Base-by-base conservation (phyloP, 139 green algal genomes). In the Chlorella sp. region DNA sequence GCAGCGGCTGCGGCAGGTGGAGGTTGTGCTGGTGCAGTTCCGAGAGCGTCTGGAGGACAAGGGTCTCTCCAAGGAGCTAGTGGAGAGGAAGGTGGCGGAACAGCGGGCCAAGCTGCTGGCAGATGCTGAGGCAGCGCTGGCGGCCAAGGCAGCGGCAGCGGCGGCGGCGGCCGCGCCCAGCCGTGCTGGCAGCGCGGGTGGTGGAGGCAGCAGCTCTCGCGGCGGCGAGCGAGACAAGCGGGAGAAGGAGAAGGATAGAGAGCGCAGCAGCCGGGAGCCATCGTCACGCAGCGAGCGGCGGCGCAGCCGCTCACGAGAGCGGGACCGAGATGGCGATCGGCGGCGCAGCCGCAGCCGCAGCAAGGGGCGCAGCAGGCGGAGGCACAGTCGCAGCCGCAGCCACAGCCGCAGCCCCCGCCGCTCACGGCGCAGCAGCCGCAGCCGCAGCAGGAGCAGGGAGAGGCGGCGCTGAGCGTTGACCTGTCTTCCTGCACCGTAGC, bases 11-110 rank as follows among this genome's bases (percentile, higher is more conserved):
- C 81, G 86, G 4, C 89, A 94, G 85, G 91, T 96, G 70, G 93
- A 96, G 91, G 78, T 94, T 62, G 74, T 85, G 63, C 76, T 93
- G 65, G 85, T 91, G 41, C 39, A 86, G 57, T 88, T 91, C 57
- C 80, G 90, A 25, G 93, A 93, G 16, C 72, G 92, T 62, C 89
- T 96, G 62, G 93, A 95, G 75, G 91, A 95, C 64, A 30, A 89
- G 51, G 91, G 90, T 28, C 55, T 91, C 75, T 56, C 57, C 30
- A 74, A 78, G 51, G 69, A 74, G 4, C 78, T 85, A 41, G 55
- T 93, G 21, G 89, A 88, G 21, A 56, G 68, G 7, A 67, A 73
- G 67, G 83, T 93, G 76, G 89, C 78, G 25, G 90, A 87, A 68
- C 78, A 87, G 47, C 87, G 92, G 6, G 80, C 86, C 21, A 82